A percentile compares a stretch with the other conserved stretches of the same genome.
Evolutionary conservation across 2,329 filamentous ascomycete species (phyloP).

Genomic region (Colletotrichum tanaceti): DNA sequence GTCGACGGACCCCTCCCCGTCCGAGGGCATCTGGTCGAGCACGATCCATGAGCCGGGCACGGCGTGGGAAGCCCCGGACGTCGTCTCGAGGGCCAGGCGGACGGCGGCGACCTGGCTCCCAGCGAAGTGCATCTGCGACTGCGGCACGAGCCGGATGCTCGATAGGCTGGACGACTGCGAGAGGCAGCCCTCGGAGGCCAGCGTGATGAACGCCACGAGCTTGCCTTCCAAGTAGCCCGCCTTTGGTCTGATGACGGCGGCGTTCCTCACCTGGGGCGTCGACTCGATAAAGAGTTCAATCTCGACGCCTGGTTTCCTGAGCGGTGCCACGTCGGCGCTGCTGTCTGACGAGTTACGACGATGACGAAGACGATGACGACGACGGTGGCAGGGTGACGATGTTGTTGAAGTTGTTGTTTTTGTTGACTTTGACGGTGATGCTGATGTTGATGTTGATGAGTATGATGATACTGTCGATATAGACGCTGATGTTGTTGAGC

Average conservation of each 20-base stretch:
- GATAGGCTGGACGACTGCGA: slow-evolving; percentile 43
- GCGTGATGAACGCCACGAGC: slow-evolving; percentile 59
- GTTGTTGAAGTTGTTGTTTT: too few relatives aligned
- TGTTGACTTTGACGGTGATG: too few relatives aligned
- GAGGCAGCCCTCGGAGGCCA: slow-evolving; percentile 48
- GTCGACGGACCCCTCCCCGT: slow-evolving; percentile 54
- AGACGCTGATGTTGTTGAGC: slow-evolving; percentile 22
- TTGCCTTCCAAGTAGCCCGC: slow-evolving; percentile 64
- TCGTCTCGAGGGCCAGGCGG: slow-evolving; percentile 45
- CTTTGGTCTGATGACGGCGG: slow-evolving; percentile 58
- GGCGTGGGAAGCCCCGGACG: slow-evolving; percentile 47
- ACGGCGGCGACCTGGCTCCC: slow-evolving; percentile 57
- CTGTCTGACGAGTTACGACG: slow-evolving; percentile 30
- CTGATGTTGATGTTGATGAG: too few relatives aligned
- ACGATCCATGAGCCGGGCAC: slow-evolving; percentile 62
- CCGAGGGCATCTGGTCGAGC: slow-evolving; percentile 59
- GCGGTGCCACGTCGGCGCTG: slow-evolving; percentile 27
- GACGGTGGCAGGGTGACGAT: too few relatives aligned
- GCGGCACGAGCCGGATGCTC: slow-evolving; percentile 51
- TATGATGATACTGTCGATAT: too few relatives aligned
- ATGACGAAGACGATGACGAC: too few relatives aligned
- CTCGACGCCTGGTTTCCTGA: slow-evolving; percentile 14
- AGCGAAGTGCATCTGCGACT: slow-evolving; percentile 54
- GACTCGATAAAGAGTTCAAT: slow-evolving; percentile 50
- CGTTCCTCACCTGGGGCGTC: slow-evolving; percentile 54